Evolutionary conservation across 495 filamentous ascomycete genomes (phyloP).

Genomic region (Xylaria flabelliformis): DNA sequence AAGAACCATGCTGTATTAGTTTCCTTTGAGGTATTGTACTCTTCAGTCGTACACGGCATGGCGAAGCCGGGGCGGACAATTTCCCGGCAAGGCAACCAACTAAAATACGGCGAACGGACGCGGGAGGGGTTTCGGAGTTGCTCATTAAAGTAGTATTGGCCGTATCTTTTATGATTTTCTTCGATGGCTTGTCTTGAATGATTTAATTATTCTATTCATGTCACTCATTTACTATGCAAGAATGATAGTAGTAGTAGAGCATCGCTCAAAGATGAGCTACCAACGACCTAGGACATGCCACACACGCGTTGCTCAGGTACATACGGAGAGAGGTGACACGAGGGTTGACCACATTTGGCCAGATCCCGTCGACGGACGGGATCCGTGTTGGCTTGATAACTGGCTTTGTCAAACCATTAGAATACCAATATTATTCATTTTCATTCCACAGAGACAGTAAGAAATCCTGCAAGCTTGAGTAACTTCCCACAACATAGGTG

Average conservation of each 20-base stretch:
- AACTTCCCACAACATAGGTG: no score
- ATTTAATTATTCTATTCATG: background rate
- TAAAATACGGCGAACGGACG: slow-evolving; percentile 26
- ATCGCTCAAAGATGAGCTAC: slow-evolving; percentile 9
- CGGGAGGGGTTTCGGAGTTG: slow-evolving; percentile 29
- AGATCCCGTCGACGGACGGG: background rate
- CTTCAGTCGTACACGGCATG: slow-evolving; percentile 19
- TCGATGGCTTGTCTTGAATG: background rate
- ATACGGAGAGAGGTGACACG: background rate
- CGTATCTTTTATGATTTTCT: background rate
- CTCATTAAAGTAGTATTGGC: slow-evolving; percentile 15
- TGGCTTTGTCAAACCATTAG: slow-evolving; percentile 25
- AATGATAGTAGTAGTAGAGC: background rate
- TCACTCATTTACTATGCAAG: background rate
- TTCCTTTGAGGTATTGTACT: background rate
- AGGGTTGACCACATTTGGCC: slow-evolving; percentile 2
- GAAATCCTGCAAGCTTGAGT: no score
- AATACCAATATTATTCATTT: no score
- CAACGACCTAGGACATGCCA: slow-evolving; percentile 24
- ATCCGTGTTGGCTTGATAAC: slow-evolving; percentile 12
- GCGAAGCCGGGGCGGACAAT: slow-evolving; percentile 14
- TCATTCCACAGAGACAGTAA: no score
- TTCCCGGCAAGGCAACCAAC: slow-evolving; percentile 21
- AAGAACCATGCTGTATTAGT: slow-evolving; percentile 12
- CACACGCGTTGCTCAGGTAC: slow-evolving; percentile 13